Evolutionary conservation across 2,329 filamentous ascomycete species (phyloP).

Genomic region (Paraphoma chrysanthemicola): DNA sequence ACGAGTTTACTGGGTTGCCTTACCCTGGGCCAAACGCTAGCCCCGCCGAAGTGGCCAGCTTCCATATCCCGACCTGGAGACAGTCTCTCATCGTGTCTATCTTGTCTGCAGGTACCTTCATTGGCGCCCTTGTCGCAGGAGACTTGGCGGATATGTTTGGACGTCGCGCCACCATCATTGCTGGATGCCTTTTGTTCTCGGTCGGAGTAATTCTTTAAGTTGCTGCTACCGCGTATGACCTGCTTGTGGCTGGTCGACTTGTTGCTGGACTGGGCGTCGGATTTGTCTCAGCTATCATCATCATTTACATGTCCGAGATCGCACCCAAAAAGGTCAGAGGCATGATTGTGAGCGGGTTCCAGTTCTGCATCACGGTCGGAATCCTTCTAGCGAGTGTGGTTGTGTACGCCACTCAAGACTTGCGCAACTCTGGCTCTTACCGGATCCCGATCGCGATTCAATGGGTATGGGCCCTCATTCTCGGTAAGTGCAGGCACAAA

Average conservation of each 20-base stretch:
- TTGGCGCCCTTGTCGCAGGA: slow-evolving; percentile 67
- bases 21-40: too few species aligned
- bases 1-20: too few species aligned
- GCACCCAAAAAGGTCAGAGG: slow-evolving; percentile 73
- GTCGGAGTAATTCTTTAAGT: too few species aligned
- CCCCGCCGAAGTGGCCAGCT: too few species aligned
- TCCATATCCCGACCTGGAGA: too few species aligned
- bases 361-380: slow-evolving; percentile 84
- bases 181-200: too few species aligned
- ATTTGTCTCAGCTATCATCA: slow-evolving; percentile 69
- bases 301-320: slow-evolving; percentile 82
- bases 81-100: slow-evolving; percentile 77
- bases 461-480: slow-evolving; percentile 81
- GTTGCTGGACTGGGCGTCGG: slow-evolving; percentile 78
- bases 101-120: slow-evolving; percentile 79
- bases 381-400: slow-evolving; percentile 78
- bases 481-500: too few species aligned
- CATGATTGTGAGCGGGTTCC: slow-evolving; percentile 75
- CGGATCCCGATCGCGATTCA: slow-evolving; percentile 84
- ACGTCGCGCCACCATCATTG: slow-evolving; percentile 53
- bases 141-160: slow-evolving; percentile 70
- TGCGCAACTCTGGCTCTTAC: slow-evolving; percentile 69
- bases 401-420: slow-evolving; percentile 59
- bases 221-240: slow-evolving; percentile 54
- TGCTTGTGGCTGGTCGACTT: slow-evolving; percentile 72